Base-by-base conservation (phyloP, 2,329 filamentous ascomycete species). In the Akanthomyces muscarius region DNA sequence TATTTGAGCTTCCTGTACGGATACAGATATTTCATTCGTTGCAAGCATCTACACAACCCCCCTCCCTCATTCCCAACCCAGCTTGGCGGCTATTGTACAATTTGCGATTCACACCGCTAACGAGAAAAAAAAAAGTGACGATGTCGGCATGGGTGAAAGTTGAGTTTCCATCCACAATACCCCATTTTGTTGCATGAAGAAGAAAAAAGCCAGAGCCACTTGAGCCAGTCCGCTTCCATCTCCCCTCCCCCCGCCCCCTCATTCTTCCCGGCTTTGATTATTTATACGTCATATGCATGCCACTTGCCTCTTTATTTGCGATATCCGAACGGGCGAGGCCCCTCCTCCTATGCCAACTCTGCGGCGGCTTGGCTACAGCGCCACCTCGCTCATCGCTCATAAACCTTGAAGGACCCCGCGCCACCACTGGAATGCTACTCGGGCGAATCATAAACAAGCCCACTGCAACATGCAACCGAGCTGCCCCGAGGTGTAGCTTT, bases 81-180 rank as follows among this genome's bases (percentile, higher is more conserved):
- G 58, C 47, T 28, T 61, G 58, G 58, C 50, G 48, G 58, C 58
- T 28, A 61, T 61, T 61, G 38, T 53, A 21, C 38, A 28, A 51
- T 61, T 38, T 21, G 44, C 36, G 21, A 36, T 60, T 61, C 47
- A 42, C 48, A 61, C 58, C 48, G 58, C 58, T 21, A 44, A n/a
- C 45, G 6, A 21, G 30, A 42, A 28, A 14, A 16, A 48, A 3
- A 57, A 51, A 51, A 42, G n/a, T 28, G 55, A 50, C 21, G 8
- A 50, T 58, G 8, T 7, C 38, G 21, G 11, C 44, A 23, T 41
- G 4, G 33, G 14, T 41, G 10, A 47, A 13, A 10, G 7, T 36
- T 7, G n/a, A 33, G 56, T 41, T 30, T 21, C 25, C n/a, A 50
- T 38, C 56, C 33, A 50, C 44, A 59, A 8, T 5, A 42, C 56